Evolutionary conservation across 331 rosid genomes (phyloP).

Genomic region (Erythrophleum ivorense): DNA sequence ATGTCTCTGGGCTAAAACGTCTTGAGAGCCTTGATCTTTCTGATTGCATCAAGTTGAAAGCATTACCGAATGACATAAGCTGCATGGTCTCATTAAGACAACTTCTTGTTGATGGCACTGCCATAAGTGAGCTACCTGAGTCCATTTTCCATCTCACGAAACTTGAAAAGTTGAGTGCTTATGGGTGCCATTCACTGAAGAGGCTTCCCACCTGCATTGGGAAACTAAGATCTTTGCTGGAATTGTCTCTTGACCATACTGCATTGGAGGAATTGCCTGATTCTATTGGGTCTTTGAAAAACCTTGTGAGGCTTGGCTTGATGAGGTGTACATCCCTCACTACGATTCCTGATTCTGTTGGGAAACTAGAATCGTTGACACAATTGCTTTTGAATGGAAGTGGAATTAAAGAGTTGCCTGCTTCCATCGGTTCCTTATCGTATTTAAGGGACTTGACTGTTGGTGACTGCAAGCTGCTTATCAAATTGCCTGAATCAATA

Average conservation of each 20-base stretch:
- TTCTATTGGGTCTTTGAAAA: conserved; percentile 56
- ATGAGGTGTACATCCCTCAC: conserved; percentile 51
- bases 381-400: conserved; percentile 27
- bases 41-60: conserved; percentile 47
- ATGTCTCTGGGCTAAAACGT: conserved; percentile 54
- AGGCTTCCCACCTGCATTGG: conserved; percentile 57
- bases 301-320: conserved; percentile 55
- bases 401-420: conserved; percentile 54
- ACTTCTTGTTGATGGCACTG: conserved; percentile 52
- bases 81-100: conserved; percentile 53
- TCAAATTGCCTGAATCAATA: conserved; percentile 47
- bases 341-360: conserved; percentile 48
- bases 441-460: conserved; percentile 45
- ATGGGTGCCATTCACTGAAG: conserved; percentile 40
- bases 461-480: conserved; percentile 30
- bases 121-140: conserved; percentile 48
- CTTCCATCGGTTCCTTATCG: conserved; percentile 53
- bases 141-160: conserved; percentile 51
- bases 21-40: conserved; percentile 54
- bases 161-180: conserved; percentile 50
- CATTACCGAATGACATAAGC: conserved; percentile 52
- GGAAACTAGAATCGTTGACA: conserved; percentile 39
- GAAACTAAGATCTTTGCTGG: conserved; percentile 47
- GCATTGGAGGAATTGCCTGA: conserved; percentile 54
- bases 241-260: conserved; percentile 47